These are phyloP conservation scores for Logfia minima DNA, from an alignment of 129 eudicot genomes.

Conservation along the genomic window DNA sequence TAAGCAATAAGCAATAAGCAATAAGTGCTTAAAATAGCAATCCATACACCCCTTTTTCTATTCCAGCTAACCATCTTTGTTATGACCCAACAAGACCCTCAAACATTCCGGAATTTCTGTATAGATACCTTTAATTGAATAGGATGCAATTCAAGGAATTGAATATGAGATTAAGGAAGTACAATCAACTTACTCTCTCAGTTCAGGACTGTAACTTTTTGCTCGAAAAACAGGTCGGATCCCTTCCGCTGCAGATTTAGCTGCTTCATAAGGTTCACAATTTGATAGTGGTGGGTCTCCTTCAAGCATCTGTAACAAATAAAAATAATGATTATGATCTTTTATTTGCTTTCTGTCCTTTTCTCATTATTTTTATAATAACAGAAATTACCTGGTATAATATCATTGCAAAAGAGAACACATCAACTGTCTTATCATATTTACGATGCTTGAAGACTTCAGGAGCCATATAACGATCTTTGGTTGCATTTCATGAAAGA, in stretches of 20 bases:
- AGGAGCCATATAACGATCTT: slow-evolving; percentile 99
- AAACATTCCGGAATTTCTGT: neutral
- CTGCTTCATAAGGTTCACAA: slow-evolving; percentile 94
- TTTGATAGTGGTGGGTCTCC: slow-evolving; percentile 86
- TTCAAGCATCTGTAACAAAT: slow-evolving; percentile 84
- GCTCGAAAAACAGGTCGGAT: slow-evolving; percentile 75
- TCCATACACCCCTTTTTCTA: no score
- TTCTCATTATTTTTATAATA: neutral
- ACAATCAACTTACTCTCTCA: slow-evolving; percentile 67
- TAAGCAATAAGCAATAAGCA: no score
- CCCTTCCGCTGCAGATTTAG: slow-evolving; percentile 84
- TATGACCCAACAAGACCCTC: neutral
- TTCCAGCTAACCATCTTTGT: no score
- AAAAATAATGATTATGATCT: slow-evolving; percentile 4
- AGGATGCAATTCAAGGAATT: slow-evolving; percentile 12
- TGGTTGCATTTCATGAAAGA: slow-evolving; percentile 27
- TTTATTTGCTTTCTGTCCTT: neutral
- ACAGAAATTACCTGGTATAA: slow-evolving; percentile 68
- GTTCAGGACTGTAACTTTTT: slow-evolving; percentile 56
- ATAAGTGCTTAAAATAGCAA: no score
- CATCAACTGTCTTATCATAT: slow-evolving; percentile 96
- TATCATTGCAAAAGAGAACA: slow-evolving; percentile 97
- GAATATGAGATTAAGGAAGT: slow-evolving; percentile 13
- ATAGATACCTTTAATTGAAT: slow-evolving; percentile 14
- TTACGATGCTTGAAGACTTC: slow-evolving; percentile 97